phyloP scores from a whole-genome alignment of 2,329 filamentous ascomycete genomes.

The Dactylellina cionopaga region DNA sequence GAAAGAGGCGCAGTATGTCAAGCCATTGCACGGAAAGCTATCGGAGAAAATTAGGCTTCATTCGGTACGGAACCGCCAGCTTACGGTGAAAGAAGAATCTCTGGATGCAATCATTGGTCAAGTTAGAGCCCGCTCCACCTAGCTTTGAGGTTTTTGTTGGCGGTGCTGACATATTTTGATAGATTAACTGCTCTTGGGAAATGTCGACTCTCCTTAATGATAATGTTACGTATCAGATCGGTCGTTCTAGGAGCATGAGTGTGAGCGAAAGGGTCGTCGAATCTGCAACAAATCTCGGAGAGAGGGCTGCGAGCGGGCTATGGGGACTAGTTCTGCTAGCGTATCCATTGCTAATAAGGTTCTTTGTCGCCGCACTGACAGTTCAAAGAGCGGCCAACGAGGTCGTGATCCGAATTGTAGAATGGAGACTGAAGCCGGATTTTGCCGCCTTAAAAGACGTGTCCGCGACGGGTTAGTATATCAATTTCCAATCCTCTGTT shows the following conservation, averaged over 20 bases:
- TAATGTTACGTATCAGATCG: conserved; percentile 85
- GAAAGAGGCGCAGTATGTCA: conserved; percentile 51
- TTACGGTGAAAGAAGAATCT: conserved; percentile 83
- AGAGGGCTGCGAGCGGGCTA: conserved; percentile 62
- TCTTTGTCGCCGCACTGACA: conserved; percentile 82
- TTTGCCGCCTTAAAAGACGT: conserved; percentile 91
- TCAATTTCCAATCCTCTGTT: conserved; percentile 8
- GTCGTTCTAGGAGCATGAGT: conserved; percentile 81
- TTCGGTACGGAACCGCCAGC: conserved; percentile 78
- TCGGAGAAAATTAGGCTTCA: conserved; percentile 85
- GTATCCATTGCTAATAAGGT: conserved; percentile 54
- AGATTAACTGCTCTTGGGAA: conserved; percentile 96
- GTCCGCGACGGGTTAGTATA: conserved; percentile 73
- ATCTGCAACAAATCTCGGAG: conserved; percentile 82
- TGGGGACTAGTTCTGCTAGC: conserved; percentile 55
- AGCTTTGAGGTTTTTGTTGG: too few species aligned
- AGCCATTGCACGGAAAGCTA: conserved; percentile 28
- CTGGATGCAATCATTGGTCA: conserved; percentile 72
- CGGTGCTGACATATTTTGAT: conserved; percentile 71
- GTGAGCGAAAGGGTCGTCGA: conserved; percentile 94
- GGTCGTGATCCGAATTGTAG: conserved; percentile 78
- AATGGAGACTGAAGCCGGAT: conserved; percentile 82
- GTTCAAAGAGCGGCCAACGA: conserved; percentile 84
- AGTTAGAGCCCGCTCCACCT: not conserved
- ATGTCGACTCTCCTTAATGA: conserved; percentile 85